Conservation (phyloP, 208 protist species). For the Trypanosoma boissoni region DNA sequence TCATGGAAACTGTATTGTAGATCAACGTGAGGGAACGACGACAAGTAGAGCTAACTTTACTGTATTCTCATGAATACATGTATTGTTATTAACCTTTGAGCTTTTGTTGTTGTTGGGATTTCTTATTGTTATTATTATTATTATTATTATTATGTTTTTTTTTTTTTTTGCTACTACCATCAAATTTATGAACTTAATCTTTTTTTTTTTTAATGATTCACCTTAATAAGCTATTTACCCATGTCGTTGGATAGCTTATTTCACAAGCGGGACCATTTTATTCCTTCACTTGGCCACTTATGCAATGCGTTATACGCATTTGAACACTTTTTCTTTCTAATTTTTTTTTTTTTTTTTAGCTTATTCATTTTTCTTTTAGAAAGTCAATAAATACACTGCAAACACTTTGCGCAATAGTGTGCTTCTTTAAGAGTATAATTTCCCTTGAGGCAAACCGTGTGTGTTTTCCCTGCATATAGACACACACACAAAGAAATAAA, state of each 20-base stretch:
- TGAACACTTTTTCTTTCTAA: not conserved
- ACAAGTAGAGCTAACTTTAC: too few relatives aligned
- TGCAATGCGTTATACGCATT: not conserved
- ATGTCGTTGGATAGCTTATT: too few relatives aligned
- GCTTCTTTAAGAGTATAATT: too few relatives aligned
- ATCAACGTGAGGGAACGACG: too few relatives aligned
- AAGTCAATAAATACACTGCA: not conserved
- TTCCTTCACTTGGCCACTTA: not conserved
- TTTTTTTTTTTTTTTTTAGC: not conserved
- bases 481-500: not conserved
- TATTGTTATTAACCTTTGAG: too few relatives aligned
- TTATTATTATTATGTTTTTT: slow-evolving; percentile 5
- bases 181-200: slow-evolving; percentile 2
- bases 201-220: not conserved
- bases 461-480: too few relatives aligned
- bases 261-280: not conserved
- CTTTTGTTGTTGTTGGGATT: too few relatives aligned
- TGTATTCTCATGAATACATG: too few relatives aligned
- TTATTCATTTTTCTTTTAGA: not conserved
- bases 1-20: too few relatives aligned
- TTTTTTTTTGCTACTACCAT: slow-evolving; percentile 16
- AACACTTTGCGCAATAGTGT: too few relatives aligned
- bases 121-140: slow-evolving; percentile 6
- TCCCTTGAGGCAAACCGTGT: too few relatives aligned
- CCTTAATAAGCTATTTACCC: too few relatives aligned